Conservation (phyloP, 1,284 basidiomycete genomes). For the Trichosporon faecale region DNA sequence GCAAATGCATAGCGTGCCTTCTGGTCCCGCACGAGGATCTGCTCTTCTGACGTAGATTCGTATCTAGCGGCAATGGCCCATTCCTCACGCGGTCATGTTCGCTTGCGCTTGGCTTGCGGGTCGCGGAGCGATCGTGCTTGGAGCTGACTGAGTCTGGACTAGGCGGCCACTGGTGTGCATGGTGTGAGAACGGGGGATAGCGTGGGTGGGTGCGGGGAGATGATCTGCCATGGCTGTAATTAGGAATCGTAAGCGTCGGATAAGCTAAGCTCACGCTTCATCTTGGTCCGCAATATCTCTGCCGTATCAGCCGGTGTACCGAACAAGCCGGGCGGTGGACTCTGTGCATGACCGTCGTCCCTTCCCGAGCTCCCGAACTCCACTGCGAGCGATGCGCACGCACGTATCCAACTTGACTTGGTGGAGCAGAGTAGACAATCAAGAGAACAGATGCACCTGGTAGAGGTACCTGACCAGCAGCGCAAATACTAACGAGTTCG, state of each 20-base stretch:
- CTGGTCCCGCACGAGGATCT: neutral
- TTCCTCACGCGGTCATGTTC: no score
- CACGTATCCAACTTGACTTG: neutral
- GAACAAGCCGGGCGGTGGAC: neutral
- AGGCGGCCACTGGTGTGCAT: neutral
- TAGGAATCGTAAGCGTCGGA: neutral
- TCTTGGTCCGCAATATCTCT: no score
- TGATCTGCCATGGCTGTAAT: neutral
- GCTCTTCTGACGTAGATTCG: no score
- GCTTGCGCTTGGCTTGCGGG: no score
- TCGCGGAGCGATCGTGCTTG: no score
- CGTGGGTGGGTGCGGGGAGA: neutral
- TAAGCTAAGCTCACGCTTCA: neutral
- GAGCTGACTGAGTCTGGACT: neutral
- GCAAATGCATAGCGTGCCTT: neutral
- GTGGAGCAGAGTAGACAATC: neutral
- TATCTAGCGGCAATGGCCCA: no score
- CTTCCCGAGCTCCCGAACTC: neutral
- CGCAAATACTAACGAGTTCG: no score
- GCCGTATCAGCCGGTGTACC: neutral
- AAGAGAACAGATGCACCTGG: neutral
- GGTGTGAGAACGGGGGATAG: neutral
- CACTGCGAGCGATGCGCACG: neutral
- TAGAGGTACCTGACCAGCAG: neutral
- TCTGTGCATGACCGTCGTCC: neutral